Percentiles rank a stretch among this genome's conserved stretches.
These are phyloP conservation scores for Diutina neorugosa DNA, from an alignment of 1,139 yeast genomes.

Conservation along the genomic window DNA sequence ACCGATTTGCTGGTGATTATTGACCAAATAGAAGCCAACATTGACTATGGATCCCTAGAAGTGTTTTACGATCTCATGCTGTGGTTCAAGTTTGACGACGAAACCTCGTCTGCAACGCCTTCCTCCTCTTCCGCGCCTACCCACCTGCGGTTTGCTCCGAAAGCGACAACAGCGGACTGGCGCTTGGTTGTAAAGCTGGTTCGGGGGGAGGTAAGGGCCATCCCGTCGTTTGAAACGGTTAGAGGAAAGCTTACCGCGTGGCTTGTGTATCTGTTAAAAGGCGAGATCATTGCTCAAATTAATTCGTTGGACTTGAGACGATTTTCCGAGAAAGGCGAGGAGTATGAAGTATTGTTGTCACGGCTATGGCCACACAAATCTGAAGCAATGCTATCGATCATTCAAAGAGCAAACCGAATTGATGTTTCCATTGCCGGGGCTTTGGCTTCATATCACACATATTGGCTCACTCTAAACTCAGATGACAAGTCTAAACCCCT, in stretches of 20 bases:
- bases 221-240: not conserved
- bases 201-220: not conserved
- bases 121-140: not conserved
- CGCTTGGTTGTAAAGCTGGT: not conserved
- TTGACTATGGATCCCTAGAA: not conserved
- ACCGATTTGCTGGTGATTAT: not conserved
- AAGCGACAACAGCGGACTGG: not conserved
- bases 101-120: not conserved
- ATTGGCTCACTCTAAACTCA: slow-evolving; percentile 32
- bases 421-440: slow-evolving; percentile 7
- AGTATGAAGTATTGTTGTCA: not conserved
- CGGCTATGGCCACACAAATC: not conserved
- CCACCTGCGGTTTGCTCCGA: not conserved
- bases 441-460: slow-evolving; percentile 39
- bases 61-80: not conserved
- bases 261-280: not conserved
- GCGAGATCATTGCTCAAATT: not conserved
- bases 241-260: too few relatives aligned
- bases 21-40: not conserved
- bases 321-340: slow-evolving; percentile 15
- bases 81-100: not conserved
- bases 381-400: not conserved
- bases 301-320: not conserved
- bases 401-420: not conserved
- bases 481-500: slow-evolving; percentile 7